Evolutionary conservation across 2,329 filamentous ascomycete genomes (phyloP), one percentile per base, ranked within the genome.

Genomic region (Blastomyces gilchristii): DNA sequence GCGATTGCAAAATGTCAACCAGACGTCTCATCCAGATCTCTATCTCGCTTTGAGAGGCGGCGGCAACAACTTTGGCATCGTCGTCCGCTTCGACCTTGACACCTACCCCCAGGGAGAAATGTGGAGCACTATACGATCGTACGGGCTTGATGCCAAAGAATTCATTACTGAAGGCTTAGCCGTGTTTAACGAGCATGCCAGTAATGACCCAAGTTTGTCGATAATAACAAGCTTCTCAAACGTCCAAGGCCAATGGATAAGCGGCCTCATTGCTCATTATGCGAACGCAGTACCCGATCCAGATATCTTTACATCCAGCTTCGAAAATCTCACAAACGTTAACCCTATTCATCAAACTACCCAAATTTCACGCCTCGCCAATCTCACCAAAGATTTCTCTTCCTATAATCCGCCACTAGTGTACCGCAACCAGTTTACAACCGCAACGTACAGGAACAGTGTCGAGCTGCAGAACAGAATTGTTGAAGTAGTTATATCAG

Each of bases 1-100:
- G 5, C 69, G 73, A 6, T 73, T 83, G 43, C 71, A 80, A 34
- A 77, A 75, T 3, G 80, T 78, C 1, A 78, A 75, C 6, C 67
- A 69, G 8, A 69, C 67, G 0, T 69, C 73, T 18, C 72, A 84
- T 64, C 66, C 75, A 0, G 81, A 84, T 61, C 72, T 85, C 7
- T 83, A 76, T 70, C 75, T 73, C 66, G 80, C 78, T 0, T 75
- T 84, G 7, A 78, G 79, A 62, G 83, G 82, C 16, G 82, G 83
- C 22, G 79, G 79, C 22, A 82, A 79, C 71, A 83, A 81, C 67
- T 82, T 79, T 64, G 82, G 81, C 57, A 59, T 67, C 18, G 66
- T 67, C 49, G 34, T 28, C 43, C 58, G 58, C 58, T 60, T 60
- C 22, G 58, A 60, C 39, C 25, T 60, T 18, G 58, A 45, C 43